phyloP scores from a whole-genome alignment of 2,329 filamentous ascomycete genomes.

The Tolypocladium pustulatum region DNA sequence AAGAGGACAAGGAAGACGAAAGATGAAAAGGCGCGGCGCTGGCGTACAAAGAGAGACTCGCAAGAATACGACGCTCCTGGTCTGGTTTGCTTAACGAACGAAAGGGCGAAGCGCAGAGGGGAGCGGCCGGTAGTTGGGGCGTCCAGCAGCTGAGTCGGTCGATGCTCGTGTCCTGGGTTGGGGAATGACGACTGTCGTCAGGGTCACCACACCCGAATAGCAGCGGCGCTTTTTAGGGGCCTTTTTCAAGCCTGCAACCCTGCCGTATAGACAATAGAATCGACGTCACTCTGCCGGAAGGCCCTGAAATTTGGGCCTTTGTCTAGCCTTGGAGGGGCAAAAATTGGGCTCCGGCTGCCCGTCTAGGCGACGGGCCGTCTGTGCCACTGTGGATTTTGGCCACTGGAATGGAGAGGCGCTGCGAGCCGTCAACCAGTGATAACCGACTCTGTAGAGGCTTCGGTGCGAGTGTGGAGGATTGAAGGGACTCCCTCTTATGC shows the following conservation, averaged over 20 bases:
- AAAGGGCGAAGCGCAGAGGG: neutral
- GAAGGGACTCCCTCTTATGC: neutral
- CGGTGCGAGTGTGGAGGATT: neutral
- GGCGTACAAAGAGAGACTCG: neutral
- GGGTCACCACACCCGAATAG: conserved; percentile 2
- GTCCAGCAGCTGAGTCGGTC: neutral
- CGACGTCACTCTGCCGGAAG: conserved; percentile 4
- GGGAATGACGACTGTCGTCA: conserved; percentile 8
- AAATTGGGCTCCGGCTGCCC: neutral
- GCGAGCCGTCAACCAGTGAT: neutral
- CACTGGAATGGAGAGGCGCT: neutral
- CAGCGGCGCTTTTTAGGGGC: neutral
- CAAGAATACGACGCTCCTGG: neutral
- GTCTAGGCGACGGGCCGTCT: neutral
- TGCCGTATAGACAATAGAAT: neutral
- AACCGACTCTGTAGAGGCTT: neutral
- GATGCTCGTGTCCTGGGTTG: conserved; percentile 1
- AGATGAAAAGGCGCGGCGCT: neutral
- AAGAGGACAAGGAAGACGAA: neutral
- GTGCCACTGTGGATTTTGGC: neutral
- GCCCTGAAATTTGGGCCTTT: neutral
- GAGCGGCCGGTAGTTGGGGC: neutral
- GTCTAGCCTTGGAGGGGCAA: neutral
- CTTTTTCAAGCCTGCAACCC: neutral
- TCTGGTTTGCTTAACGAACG: neutral